A percentile compares a stretch with the other conserved stretches of the same genome.
Evolutionary conservation across 495 filamentous ascomycete genomes (phyloP).

Genomic region (Bathelium albidoporum): DNA sequence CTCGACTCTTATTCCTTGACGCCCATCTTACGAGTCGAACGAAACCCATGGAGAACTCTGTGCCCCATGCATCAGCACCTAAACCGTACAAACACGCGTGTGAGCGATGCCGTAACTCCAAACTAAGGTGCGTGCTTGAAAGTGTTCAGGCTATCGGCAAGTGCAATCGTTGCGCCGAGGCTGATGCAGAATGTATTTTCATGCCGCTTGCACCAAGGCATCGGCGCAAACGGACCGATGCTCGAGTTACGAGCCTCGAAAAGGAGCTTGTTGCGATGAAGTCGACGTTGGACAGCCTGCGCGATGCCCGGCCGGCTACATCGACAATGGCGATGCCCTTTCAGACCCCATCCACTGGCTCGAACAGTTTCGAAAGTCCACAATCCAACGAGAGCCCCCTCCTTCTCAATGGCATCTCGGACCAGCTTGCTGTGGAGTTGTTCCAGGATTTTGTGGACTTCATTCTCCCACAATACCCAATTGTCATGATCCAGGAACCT

Average conservation of each 20-base stretch:
- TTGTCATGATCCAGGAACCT: conserved; percentile 33
- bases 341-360: not conserved
- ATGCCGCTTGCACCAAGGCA: conserved; percentile 15
- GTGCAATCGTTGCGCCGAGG: conserved; percentile 12
- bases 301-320: not conserved
- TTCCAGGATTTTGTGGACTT: conserved; percentile 37
- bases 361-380: not conserved
- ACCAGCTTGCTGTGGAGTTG: conserved; percentile 36
- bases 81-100: too few species aligned
- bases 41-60: too few species aligned
- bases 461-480: conserved; percentile 35
- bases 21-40: too few species aligned
- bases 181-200: conserved; percentile 12
- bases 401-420: conserved; percentile 23
- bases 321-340: not conserved
- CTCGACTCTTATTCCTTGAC: too few species aligned
- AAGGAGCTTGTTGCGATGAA: conserved; percentile 15
- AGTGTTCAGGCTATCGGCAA: conserved; percentile 1
- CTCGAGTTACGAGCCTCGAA: conserved; percentile 17
- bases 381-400: not conserved
- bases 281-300: not conserved
- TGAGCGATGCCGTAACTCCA: conserved; percentile 13
- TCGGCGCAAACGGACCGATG: conserved; percentile 18
- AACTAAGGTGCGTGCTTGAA: conserved; percentile 14
- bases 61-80: too few species aligned